These are phyloP conservation scores for Amanita pallidorosea DNA, from an alignment of 768 basidiomycete species.

Conservation along the genomic window DNA sequence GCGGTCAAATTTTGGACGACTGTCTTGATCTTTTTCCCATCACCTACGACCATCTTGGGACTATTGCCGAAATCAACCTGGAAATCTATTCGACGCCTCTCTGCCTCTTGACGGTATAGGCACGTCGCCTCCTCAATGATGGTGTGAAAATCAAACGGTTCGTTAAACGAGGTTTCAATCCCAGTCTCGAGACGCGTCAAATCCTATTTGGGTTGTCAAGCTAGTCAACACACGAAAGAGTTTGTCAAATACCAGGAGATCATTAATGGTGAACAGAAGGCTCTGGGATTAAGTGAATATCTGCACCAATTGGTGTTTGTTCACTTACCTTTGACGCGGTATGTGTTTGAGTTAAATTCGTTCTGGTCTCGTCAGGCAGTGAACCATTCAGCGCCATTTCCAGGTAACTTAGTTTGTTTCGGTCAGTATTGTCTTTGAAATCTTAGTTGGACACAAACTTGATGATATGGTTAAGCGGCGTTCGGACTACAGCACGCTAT, in stretches of 20 bases:
- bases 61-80: conserved; percentile 39
- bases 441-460: conserved; percentile 33
- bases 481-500: conserved; percentile 39
- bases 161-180: conserved; percentile 63
- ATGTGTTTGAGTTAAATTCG: conserved; percentile 63
- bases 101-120: conserved; percentile 58
- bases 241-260: conserved; percentile 42
- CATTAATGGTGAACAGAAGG: conserved; percentile 75
- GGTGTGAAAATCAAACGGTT: conserved; percentile 58
- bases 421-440: neutral
- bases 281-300: conserved; percentile 24
- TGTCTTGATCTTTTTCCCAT: conserved; percentile 62
- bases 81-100: conserved; percentile 50
- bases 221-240: neutral
- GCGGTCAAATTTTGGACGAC: conserved; percentile 72
- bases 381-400: conserved; percentile 74
- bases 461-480: conserved; percentile 76
- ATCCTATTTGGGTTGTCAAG: conserved; percentile 29
- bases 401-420: conserved; percentile 39
- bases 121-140: conserved; percentile 52
- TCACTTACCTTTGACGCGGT: conserved; percentile 55
- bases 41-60: conserved; percentile 58
- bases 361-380: conserved; percentile 61
- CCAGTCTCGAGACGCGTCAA: conserved; percentile 70
- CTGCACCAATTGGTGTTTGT: neutral